Percentiles rank a stretch among this genome's conserved stretches.
Evolutionary conservation across 2,329 filamentous ascomycete species (phyloP).

Genomic region (Fonsecaea erecta): DNA sequence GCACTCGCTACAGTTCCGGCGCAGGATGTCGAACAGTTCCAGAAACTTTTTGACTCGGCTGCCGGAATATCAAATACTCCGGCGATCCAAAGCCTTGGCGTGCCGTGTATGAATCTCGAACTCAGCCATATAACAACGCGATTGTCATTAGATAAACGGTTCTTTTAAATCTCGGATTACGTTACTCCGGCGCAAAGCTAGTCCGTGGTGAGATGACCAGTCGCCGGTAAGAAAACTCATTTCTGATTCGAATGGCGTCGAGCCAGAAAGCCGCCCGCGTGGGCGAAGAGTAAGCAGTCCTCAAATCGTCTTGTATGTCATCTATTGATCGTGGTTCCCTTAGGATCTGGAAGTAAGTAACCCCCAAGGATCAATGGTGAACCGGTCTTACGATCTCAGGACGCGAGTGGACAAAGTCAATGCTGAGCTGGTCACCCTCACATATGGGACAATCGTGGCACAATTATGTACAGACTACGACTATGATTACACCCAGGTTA

Average conservation of each 20-base stretch:
- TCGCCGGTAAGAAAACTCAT: neutral
- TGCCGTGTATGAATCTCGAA: neutral
- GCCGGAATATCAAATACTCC: slow-evolving; percentile 14
- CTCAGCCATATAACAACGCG: neutral
- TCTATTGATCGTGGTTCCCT: slow-evolving; percentile 20
- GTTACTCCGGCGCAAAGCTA: neutral
- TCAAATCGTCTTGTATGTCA: neutral
- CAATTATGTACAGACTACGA: slow-evolving; percentile 97
- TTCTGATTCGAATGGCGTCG: slow-evolving; percentile 29
- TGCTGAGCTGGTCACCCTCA: slow-evolving; percentile 93
- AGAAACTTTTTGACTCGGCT: slow-evolving; percentile 22
- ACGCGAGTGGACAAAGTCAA: slow-evolving; percentile 97
- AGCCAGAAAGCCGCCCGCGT: slow-evolving; percentile 68
- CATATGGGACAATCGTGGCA: slow-evolving; percentile 95
- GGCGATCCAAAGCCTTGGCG: slow-evolving; percentile 1
- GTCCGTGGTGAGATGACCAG: slow-evolving; percentile 16
- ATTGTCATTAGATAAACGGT: neutral
- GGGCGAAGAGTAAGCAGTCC: slow-evolving; percentile 71
- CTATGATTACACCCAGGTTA: slow-evolving; percentile 90
- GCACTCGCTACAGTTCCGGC: slow-evolving; percentile 24
- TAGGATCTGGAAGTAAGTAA: slow-evolving; percentile 89
- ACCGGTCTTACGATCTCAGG: slow-evolving; percentile 57
- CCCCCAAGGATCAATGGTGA: neutral
- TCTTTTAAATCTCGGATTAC: neutral
- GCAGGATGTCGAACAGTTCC: slow-evolving; percentile 30